Evolutionary conservation across 2,329 filamentous ascomycete species (phyloP).

Genomic region (Colletotrichum nymphaeae): DNA sequence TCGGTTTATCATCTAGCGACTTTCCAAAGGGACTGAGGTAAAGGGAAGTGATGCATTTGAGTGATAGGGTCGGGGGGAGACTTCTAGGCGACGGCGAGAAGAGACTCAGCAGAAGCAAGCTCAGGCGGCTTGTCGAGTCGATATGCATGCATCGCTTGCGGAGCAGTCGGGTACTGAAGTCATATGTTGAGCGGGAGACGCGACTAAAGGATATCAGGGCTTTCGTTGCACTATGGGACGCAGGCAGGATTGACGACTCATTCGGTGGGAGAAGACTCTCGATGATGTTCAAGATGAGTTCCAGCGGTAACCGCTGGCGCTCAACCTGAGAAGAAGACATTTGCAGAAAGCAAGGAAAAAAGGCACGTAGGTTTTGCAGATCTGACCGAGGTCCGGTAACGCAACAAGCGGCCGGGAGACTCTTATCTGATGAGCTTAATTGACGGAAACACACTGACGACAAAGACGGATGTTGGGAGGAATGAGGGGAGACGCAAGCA

Average conservation of each 20-base stretch:
- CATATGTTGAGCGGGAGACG: constrained; percentile 55
- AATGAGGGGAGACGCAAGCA: neutral
- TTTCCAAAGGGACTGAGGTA: constrained; percentile 53
- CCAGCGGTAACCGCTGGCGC: constrained; percentile 42
- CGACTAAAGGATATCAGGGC: constrained; percentile 57
- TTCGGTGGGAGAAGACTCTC: constrained; percentile 49
- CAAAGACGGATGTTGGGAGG: neutral
- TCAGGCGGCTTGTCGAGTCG: constrained; percentile 50
- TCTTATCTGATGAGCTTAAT: neutral
- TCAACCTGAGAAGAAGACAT: neutral
- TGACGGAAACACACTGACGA: neutral
- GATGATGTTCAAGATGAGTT: constrained; percentile 50
- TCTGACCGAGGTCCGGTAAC: neutral
- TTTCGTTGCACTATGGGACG: constrained; percentile 52
- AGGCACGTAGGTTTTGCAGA: neutral
- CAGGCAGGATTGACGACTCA: constrained; percentile 45
- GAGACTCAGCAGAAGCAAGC: constrained; percentile 48
- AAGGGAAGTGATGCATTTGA: constrained; percentile 51
- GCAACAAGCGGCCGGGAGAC: neutral
- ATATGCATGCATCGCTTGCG: constrained; percentile 58
- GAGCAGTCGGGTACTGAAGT: constrained; percentile 54
- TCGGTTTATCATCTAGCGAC: constrained; percentile 52
- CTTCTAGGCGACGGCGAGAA: neutral
- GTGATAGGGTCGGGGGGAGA: constrained; percentile 36
- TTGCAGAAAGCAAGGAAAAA: neutral